These are phyloP conservation scores for Puccinia triticina DNA, from an alignment of 1,284 basidiomycete genomes.

Conservation along the genomic window DNA sequence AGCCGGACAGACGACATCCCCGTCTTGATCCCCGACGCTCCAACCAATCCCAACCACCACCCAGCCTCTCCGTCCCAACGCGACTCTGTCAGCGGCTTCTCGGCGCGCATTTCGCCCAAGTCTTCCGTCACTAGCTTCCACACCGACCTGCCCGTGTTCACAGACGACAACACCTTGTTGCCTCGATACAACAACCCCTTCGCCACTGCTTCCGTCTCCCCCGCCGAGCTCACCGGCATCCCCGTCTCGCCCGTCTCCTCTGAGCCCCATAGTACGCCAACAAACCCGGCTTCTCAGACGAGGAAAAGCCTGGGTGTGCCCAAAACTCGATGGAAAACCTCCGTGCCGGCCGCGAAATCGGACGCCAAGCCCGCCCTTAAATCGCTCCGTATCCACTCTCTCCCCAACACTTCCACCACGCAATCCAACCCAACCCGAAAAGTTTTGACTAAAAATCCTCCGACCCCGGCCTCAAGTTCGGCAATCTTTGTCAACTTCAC, in stretches of 20 bases:
- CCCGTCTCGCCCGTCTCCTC: not conserved
- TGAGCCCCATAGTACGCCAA: no score
- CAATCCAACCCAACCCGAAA: not conserved
- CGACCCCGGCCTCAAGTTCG: not conserved
- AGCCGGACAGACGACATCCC: not conserved
- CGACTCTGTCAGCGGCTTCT: not conserved
- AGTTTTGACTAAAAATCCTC: not conserved
- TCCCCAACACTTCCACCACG: not conserved
- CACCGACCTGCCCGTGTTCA: not conserved
- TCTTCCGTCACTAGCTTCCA: not conserved
- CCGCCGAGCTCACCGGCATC: not conserved
- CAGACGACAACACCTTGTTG: not conserved
- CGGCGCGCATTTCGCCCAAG: not conserved
- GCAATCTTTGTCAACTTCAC: constrained; percentile 57
- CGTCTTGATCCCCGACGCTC: no score
- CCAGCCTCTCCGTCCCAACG: not conserved
- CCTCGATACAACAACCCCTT: not conserved
- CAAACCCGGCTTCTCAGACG: not conserved
- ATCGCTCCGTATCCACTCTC: not conserved
- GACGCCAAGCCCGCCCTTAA: not conserved
- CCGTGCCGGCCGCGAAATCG: not conserved
- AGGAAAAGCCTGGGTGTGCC: not conserved
- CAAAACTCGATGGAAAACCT: not conserved
- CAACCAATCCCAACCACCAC: not conserved
- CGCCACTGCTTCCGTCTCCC: not conserved